Evolutionary conservation across 2,329 filamentous ascomycete species (phyloP).

Genomic region (Neonectria punicea): DNA sequence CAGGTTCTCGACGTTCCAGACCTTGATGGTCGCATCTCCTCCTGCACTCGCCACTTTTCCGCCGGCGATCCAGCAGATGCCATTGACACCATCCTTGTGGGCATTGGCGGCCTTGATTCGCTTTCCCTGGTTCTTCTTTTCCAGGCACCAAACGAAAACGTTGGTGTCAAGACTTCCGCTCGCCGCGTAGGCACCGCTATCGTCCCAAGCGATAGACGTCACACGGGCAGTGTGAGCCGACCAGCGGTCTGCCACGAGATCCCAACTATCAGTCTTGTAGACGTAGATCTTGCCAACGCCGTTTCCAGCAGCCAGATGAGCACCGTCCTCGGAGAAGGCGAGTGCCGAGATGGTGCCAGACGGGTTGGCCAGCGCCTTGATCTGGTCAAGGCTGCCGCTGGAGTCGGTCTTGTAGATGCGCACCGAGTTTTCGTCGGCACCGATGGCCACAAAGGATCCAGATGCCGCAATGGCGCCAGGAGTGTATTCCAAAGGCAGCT

Average conservation of each 20-base stretch:
- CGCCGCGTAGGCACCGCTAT: slow-evolving; percentile 78
- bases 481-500: slow-evolving; percentile 68
- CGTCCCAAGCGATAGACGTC: slow-evolving; percentile 77
- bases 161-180: slow-evolving; percentile 92
- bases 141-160: slow-evolving; percentile 90
- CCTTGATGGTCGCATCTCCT: slow-evolving; percentile 89
- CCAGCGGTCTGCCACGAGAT: slow-evolving; percentile 80
- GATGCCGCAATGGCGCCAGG: slow-evolving; percentile 79
- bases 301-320: slow-evolving; percentile 83
- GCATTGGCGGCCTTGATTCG: slow-evolving; percentile 87
- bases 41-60: slow-evolving; percentile 81
- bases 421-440: slow-evolving; percentile 77
- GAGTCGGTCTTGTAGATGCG: slow-evolving; percentile 74
- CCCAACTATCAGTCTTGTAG: slow-evolving; percentile 71
- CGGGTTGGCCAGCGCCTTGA: slow-evolving; percentile 71
- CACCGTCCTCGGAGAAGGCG: slow-evolving; percentile 84
- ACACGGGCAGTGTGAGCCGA: slow-evolving; percentile 70
- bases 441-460: slow-evolving; percentile 77
- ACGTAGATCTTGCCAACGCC: slow-evolving; percentile 88
- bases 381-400: slow-evolving; percentile 63
- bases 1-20: slow-evolving; percentile 69
- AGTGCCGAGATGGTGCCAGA: slow-evolving; percentile 80
- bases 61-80: slow-evolving; percentile 80
- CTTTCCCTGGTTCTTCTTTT: slow-evolving; percentile 80
- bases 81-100: slow-evolving; percentile 95